These are phyloP conservation scores for Spongispora temasekensis DNA, from an alignment of 1,284 basidiomycete genomes.

Conservation along the genomic window DNA sequence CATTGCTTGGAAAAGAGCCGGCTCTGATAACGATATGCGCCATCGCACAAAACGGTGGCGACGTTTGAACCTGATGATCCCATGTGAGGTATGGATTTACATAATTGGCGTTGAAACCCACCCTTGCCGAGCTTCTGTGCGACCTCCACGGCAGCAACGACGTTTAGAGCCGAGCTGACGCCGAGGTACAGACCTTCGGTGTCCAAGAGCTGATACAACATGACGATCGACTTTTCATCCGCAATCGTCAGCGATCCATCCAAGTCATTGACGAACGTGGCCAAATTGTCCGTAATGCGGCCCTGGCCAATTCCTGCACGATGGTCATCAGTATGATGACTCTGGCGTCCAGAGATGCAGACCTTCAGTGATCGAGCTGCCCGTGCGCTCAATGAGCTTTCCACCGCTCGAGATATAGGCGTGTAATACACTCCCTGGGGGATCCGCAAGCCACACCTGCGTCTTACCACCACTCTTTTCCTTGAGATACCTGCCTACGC, in stretches of 20 bases:
- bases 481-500: slow-evolving; percentile 83
- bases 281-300: slow-evolving; percentile 93
- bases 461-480: slow-evolving; percentile 82
- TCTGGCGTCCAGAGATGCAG: slow-evolving; percentile 10
- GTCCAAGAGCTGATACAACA: slow-evolving; percentile 93
- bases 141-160: slow-evolving; percentile 90
- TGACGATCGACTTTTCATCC: slow-evolving; percentile 88
- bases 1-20: slow-evolving; percentile 95
- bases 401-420: slow-evolving; percentile 85
- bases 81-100: slow-evolving; percentile 1
- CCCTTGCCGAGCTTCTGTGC: slow-evolving; percentile 85
- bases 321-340: slow-evolving; percentile 8
- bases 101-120: slow-evolving; percentile 33
- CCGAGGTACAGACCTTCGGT: slow-evolving; percentile 95
- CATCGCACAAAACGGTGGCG: slow-evolving; percentile 92
- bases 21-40: slow-evolving; percentile 96
- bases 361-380: slow-evolving; percentile 98
- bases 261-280: slow-evolving; percentile 78
- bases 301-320: slow-evolving; percentile 92
- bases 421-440: slow-evolving; percentile 92
- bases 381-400: slow-evolving; percentile 76
- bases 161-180: slow-evolving; percentile 95
- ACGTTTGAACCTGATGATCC: slow-evolving; percentile 70
- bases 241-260: slow-evolving; percentile 85
- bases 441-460: slow-evolving; percentile 95